Percentiles rank a stretch among this genome's conserved stretches.
These are phyloP conservation scores for Hyaloperonospora brassicae DNA, from an alignment of 352 stramenopile species.

Conservation along the genomic window DNA sequence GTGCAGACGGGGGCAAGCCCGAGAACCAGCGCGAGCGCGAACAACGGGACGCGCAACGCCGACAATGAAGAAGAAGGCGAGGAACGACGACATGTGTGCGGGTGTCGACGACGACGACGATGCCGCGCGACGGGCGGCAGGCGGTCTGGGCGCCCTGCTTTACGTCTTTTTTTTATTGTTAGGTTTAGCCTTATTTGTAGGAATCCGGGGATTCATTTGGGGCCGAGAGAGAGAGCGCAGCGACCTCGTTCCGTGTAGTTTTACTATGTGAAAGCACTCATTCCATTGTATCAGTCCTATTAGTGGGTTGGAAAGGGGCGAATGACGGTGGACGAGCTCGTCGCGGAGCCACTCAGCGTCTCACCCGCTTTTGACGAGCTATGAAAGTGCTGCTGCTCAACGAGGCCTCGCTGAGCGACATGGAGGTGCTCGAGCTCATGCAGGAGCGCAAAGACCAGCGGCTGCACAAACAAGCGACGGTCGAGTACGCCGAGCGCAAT, in stretches of 20 bases:
- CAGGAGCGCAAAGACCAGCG: constrained; percentile 73
- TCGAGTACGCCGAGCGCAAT: constrained; percentile 78
- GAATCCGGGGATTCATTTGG: constrained; percentile 7
- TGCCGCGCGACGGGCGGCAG: background rate
- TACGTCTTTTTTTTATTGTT: constrained; percentile 29
- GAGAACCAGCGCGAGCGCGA: constrained; percentile 37
- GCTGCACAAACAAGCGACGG: constrained; percentile 66
- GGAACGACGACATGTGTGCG: too few relatives aligned
- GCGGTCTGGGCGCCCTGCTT: constrained; percentile 1
- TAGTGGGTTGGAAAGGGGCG: too few relatives aligned
- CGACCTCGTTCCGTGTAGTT: constrained; percentile 27
- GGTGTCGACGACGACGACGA: background rate
- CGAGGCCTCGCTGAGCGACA: constrained; percentile 71
- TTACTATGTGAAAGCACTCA: constrained; percentile 19
- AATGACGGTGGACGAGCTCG: too few relatives aligned
- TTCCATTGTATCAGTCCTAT: constrained; percentile 7
- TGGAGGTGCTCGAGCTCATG: constrained; percentile 73
- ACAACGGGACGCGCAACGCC: constrained; percentile 32
- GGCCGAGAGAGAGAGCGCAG: constrained; percentile 6
- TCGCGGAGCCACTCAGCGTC: background rate
- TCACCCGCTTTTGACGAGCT: background rate
- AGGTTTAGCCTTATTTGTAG: constrained; percentile 32
- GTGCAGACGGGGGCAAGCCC: constrained; percentile 20
- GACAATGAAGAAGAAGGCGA: constrained; percentile 17
- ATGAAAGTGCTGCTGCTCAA: constrained; percentile 85